These are phyloP conservation scores for Microstroma glucosiphilum DNA, from an alignment of 1,284 basidiomycete genomes.

Conservation along the genomic window DNA sequence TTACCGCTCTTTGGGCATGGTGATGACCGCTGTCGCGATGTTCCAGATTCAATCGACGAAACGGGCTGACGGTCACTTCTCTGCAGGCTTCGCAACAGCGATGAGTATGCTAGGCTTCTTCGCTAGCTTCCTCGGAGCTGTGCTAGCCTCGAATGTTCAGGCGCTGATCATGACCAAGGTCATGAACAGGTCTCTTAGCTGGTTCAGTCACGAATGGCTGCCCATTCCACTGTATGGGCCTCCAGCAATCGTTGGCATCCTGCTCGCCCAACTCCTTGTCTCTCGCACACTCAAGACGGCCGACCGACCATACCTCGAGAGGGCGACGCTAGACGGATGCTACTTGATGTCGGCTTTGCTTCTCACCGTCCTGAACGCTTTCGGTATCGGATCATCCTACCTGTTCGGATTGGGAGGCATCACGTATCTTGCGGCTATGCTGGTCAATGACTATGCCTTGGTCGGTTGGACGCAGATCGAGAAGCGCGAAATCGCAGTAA, in stretches of 20 bases:
- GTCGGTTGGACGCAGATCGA: conserved; percentile 35
- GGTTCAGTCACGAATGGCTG: conserved; percentile 62
- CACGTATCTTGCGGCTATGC: conserved; percentile 52
- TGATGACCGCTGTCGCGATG: conserved; percentile 39
- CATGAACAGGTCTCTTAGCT: conserved; percentile 58
- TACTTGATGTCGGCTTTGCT: conserved; percentile 32
- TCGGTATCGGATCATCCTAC: conserved; percentile 65
- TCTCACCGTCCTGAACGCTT: conserved; percentile 55
- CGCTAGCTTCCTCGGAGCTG: conserved; percentile 49
- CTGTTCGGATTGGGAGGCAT: conserved; percentile 61
- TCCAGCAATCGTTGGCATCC: conserved; percentile 58
- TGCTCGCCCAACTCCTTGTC: conserved; percentile 62
- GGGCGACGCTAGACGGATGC: conserved; percentile 28
- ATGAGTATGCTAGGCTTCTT: conserved; percentile 30
- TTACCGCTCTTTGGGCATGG: conserved; percentile 44
- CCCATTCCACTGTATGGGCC: conserved; percentile 73
- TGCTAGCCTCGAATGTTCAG: conserved; percentile 65
- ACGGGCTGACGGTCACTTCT: conserved; percentile 46
- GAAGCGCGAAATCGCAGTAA: conserved; percentile 24
- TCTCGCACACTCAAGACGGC: conserved; percentile 57
- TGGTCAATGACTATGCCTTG: conserved; percentile 41
- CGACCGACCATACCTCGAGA: conserved; percentile 42
- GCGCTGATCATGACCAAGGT: conserved; percentile 66
- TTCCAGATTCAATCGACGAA: conserved; percentile 46
- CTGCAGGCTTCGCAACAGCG: conserved; percentile 29